phyloP scores from a whole-genome alignment of 148 eudicot genomes.

The Rhododendron griersonianum region DNA sequence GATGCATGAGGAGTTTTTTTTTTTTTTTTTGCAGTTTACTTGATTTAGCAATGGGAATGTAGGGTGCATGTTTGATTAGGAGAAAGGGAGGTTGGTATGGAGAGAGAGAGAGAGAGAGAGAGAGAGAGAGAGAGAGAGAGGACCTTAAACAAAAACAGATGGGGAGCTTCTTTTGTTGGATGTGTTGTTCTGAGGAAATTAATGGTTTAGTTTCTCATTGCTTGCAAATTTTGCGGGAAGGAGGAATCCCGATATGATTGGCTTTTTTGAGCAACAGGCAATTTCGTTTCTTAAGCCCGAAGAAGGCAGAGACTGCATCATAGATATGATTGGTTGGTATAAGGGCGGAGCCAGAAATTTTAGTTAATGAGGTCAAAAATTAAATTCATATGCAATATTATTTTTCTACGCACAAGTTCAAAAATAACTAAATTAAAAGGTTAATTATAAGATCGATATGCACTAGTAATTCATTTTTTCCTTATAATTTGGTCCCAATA shows the following conservation, averaged over 20 bases:
- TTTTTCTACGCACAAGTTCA: too few relatives aligned
- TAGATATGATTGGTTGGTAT: neutral
- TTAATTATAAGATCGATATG: too few relatives aligned
- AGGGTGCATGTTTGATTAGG: slow-evolving; percentile 6
- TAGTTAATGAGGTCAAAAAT: too few relatives aligned
- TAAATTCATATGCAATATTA: too few relatives aligned
- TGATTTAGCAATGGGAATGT: slow-evolving; percentile 5
- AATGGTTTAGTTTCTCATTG: neutral
- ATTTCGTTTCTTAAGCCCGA: too few relatives aligned
- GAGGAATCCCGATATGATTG: neutral
- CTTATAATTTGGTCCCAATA: too few relatives aligned
- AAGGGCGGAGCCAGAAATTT: too few relatives aligned
- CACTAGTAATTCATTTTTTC: too few relatives aligned
- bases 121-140: neutral
- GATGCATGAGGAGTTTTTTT: neutral
- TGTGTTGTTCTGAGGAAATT: neutral
- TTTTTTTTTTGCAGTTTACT: neutral
- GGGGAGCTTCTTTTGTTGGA: neutral
- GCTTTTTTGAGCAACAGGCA: neutral
- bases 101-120: neutral
- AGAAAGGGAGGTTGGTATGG: slow-evolving; percentile 6
- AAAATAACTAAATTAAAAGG: too few relatives aligned
- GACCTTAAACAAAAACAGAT: neutral
- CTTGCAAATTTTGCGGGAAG: neutral
- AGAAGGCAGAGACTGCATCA: too few relatives aligned